Conservation (phyloP, 2,329 filamentous ascomycete genomes). For the Botrytis galanthina region DNA sequence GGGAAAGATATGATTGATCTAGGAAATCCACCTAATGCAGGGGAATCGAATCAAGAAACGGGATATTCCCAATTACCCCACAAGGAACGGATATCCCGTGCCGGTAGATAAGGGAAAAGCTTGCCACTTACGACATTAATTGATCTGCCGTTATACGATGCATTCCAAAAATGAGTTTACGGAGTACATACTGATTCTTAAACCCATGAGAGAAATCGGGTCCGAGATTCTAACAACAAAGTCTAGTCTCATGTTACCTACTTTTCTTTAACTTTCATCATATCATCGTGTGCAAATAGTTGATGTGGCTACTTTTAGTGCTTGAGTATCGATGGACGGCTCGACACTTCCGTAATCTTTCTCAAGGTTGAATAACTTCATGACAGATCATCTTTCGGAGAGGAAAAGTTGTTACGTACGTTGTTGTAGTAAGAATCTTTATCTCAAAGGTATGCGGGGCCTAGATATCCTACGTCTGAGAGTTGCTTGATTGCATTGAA, state of each 20-base stretch:
- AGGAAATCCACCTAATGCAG: background rate
- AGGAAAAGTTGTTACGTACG: background rate
- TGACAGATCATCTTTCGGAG: background rate
- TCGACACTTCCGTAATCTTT: background rate
- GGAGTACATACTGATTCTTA: background rate
- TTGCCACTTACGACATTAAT: background rate
- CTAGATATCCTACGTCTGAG: background rate
- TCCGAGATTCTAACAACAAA: background rate
- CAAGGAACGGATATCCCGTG: background rate
- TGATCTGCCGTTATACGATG: background rate
- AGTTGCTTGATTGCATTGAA: background rate
- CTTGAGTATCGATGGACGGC: background rate
- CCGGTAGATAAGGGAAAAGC: constrained; percentile 4
- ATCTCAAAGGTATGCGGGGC: background rate
- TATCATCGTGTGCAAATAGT: background rate
- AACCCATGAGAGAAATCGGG: background rate
- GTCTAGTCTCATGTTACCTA: background rate
- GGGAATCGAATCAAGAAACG: background rate
- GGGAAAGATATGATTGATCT: background rate
- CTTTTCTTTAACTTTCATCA: background rate
- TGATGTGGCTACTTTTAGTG: background rate
- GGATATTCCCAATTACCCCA: background rate
- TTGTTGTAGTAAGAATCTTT: background rate
- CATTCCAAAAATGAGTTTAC: background rate
- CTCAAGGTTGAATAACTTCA: background rate